Evolutionary conservation across 768 basidiomycete species (phyloP).

Genomic region (Daedaleopsis nitida): DNA sequence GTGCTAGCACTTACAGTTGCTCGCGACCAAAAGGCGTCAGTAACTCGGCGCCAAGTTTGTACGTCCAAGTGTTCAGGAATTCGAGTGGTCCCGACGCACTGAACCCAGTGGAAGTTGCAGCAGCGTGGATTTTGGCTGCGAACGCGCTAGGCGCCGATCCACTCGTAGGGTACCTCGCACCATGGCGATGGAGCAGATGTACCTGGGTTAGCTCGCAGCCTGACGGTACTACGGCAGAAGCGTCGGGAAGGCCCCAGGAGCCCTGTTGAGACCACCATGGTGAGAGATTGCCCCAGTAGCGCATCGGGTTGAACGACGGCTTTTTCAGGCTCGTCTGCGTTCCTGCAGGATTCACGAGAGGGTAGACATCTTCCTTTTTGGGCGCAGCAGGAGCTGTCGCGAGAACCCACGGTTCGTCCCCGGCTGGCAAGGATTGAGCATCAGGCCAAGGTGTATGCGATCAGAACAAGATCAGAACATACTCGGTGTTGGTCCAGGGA

Average conservation of each 20-base stretch:
- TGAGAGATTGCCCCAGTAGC: slow-evolving; percentile 49
- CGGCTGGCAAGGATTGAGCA: slow-evolving; percentile 18
- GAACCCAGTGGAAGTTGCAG: slow-evolving; percentile 31
- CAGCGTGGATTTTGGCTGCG: slow-evolving; percentile 28
- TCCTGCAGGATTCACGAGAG: slow-evolving; percentile 40
- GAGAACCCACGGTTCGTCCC: slow-evolving; percentile 30
- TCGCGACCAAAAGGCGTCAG: slow-evolving; percentile 50
- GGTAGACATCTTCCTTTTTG: slow-evolving; percentile 40
- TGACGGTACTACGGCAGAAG: slow-evolving; percentile 47
- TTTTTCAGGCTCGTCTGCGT: slow-evolving; percentile 34
- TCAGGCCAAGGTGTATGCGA: neutral
- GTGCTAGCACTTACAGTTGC: slow-evolving; percentile 33
- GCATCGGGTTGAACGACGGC: slow-evolving; percentile 44
- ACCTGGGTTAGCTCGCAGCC: slow-evolving; percentile 50
- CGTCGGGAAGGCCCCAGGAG: slow-evolving; percentile 47
- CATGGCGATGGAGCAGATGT: slow-evolving; percentile 43
- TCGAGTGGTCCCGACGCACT: slow-evolving; percentile 38
- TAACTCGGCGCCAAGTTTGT: slow-evolving; percentile 47
- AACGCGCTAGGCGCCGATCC: slow-evolving; percentile 30
- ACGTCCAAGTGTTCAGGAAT: slow-evolving; percentile 50
- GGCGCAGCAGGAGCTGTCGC: slow-evolving; percentile 41
- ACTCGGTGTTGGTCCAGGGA: slow-evolving; percentile 52
- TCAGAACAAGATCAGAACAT: slow-evolving; percentile 10
- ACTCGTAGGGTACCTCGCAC: slow-evolving; percentile 45
- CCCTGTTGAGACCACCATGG: slow-evolving; percentile 51